These are phyloP conservation scores for Globisporangium acanthophoron DNA, from an alignment of 352 stramenopile genomes.

Conservation along the genomic window DNA sequence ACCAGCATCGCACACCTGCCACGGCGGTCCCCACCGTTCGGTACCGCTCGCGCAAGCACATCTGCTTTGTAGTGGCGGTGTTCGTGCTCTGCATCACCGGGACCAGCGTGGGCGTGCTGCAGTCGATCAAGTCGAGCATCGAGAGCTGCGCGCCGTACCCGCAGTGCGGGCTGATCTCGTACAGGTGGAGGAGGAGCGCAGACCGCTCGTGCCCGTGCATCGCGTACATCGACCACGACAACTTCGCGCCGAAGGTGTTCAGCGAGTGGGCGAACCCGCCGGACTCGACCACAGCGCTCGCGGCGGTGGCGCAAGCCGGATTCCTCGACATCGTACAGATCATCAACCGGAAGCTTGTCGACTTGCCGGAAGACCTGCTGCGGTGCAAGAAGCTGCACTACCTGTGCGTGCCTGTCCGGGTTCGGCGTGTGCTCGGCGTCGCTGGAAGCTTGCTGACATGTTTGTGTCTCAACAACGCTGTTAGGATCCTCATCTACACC, in stretches of 20 bases:
- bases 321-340: conserved; percentile 18
- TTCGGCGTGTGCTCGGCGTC: background rate
- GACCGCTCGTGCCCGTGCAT: conserved; percentile 23
- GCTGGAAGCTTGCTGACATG: no score
- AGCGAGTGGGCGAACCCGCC: conserved; percentile 9
- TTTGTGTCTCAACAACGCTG: background rate
- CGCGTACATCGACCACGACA: conserved; percentile 22
- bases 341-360: conserved; percentile 16
- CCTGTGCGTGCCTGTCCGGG: background rate
- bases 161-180: conserved; percentile 3
- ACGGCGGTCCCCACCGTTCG: background rate
- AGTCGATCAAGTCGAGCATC: background rate
- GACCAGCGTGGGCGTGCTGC: no score
- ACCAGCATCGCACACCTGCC: background rate
- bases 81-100: background rate
- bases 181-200: background rate
- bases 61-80: background rate
- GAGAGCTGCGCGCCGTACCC: background rate
- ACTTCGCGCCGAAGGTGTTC: conserved; percentile 12
- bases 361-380: background rate
- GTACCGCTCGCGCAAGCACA: background rate
- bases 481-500: conserved; percentile 3
- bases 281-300: conserved; percentile 12
- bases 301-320: conserved; percentile 14
- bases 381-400: conserved; percentile 8